Percentiles rank a stretch among this genome's conserved stretches.
phyloP scores from a whole-genome alignment of 1,284 basidiomycete genomes.

The Heterobasidion irregulare region DNA sequence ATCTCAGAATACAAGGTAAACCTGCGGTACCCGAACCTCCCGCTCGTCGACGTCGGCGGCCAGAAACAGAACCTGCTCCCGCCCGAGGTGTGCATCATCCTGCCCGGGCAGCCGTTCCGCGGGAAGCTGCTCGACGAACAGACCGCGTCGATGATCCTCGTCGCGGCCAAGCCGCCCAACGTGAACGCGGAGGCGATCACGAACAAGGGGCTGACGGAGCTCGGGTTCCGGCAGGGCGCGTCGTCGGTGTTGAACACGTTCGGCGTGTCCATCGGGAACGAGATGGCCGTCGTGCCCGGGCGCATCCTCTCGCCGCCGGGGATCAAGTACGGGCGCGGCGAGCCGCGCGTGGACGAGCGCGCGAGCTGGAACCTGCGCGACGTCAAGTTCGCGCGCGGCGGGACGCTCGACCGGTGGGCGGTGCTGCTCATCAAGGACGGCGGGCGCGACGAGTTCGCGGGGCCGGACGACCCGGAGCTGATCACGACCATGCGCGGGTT shows the following conservation, averaged over 20 bases:
- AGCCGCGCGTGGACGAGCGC: slow-evolving; percentile 40
- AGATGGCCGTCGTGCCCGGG: slow-evolving; percentile 70
- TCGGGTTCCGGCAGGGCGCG: slow-evolving; percentile 45
- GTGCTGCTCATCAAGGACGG: slow-evolving; percentile 57
- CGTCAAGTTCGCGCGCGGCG: slow-evolving; percentile 54
- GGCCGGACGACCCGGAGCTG: slow-evolving; percentile 39
- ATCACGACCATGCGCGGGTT: slow-evolving; percentile 38
- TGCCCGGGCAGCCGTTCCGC: slow-evolving; percentile 61
- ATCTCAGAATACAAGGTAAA: slow-evolving; percentile 47
- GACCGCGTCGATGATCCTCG: slow-evolving; percentile 59
- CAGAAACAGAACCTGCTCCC: slow-evolving; percentile 46
- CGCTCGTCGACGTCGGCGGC: slow-evolving; percentile 56
- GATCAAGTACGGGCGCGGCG: slow-evolving; percentile 44
- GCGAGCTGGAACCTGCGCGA: slow-evolving; percentile 67
- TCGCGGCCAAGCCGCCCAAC: slow-evolving; percentile 60
- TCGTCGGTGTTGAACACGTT: slow-evolving; percentile 39
- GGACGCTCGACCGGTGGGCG: slow-evolving; percentile 45
- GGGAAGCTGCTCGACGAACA: slow-evolving; percentile 63
- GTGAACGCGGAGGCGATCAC: slow-evolving; percentile 55
- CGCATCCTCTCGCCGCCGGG: slow-evolving; percentile 54
- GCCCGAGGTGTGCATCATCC: slow-evolving; percentile 62
- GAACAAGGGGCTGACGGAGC: slow-evolving; percentile 42
- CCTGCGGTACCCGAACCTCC: slow-evolving; percentile 41
- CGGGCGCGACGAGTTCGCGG: slow-evolving; percentile 34
- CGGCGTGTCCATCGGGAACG: slow-evolving; percentile 46